Conservation (phyloP, 495 filamentous ascomycete genomes). For the Xylaria scruposa region DNA sequence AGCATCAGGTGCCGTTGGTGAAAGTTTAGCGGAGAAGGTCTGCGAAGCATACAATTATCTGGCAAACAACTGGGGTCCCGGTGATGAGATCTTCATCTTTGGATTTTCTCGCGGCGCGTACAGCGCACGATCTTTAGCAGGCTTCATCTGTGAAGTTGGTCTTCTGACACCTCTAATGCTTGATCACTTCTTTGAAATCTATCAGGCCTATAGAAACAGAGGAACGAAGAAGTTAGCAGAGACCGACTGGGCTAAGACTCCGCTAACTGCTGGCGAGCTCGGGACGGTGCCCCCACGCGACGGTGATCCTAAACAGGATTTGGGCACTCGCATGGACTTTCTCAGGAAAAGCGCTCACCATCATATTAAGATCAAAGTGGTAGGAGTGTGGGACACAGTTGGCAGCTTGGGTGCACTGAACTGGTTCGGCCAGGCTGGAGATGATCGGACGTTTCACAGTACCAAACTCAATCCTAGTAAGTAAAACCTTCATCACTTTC, state of each 20-base stretch:
- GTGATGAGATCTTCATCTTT: conserved; percentile 69
- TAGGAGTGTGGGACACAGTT: conserved; percentile 63
- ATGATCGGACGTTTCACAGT: background rate
- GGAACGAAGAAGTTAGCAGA: conserved; percentile 3
- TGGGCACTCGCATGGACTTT: background rate
- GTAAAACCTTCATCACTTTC: background rate
- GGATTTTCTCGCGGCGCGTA: conserved; percentile 74
- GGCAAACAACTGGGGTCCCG: conserved; percentile 61
- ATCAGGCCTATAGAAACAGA: conserved; percentile 48
- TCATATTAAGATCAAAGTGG: conserved; percentile 41
- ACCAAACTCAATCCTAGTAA: conserved; percentile 11
- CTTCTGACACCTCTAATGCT: conserved; percentile 64
- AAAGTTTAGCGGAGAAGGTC: conserved; percentile 45
- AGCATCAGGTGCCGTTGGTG: conserved; percentile 11
- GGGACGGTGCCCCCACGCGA: conserved; percentile 4
- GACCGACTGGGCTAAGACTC: background rate
- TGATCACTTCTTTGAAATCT: conserved; percentile 61
- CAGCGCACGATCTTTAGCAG: conserved; percentile 64
- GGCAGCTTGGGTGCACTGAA: conserved; percentile 45
- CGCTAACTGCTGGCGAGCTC: conserved; percentile 7
- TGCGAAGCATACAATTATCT: conserved; percentile 66
- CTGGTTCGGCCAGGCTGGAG: conserved; percentile 37
- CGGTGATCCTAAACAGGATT: background rate
- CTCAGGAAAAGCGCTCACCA: background rate
- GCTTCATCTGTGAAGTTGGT: conserved; percentile 62